Evolutionary conservation across 2,329 filamentous ascomycete species (phyloP).

Genomic region (Cercospora sojina): DNA sequence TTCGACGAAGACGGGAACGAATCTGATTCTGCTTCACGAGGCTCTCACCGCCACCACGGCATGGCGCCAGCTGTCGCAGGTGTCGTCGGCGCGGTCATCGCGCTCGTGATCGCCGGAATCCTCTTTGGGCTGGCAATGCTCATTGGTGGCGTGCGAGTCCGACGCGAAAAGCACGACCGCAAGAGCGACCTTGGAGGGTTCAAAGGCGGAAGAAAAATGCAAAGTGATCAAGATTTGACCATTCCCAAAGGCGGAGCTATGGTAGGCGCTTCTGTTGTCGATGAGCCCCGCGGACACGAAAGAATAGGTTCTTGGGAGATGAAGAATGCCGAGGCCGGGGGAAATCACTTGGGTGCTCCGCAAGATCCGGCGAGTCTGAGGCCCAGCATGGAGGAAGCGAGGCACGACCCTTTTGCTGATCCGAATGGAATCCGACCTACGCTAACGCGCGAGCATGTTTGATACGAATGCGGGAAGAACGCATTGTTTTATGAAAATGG

Average conservation of each 20-base stretch:
- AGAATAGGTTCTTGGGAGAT: constrained; percentile 60
- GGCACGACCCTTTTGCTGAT: constrained; percentile 35
- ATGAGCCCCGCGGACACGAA: constrained; percentile 48
- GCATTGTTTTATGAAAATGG: neutral
- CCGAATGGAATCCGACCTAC: constrained; percentile 45
- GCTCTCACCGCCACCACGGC: neutral
- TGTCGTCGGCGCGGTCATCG: constrained; percentile 57
- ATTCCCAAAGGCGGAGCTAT: constrained; percentile 46
- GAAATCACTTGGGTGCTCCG: constrained; percentile 19
- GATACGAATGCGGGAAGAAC: neutral
- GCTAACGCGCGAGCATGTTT: constrained; percentile 51
- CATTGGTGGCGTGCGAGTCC: constrained; percentile 49
- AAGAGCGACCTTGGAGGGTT: constrained; percentile 51
- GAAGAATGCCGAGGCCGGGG: constrained; percentile 39
- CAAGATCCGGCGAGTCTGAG: constrained; percentile 31
- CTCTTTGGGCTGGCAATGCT: constrained; percentile 46
- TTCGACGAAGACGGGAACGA: constrained; percentile 43
- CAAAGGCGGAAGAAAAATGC: constrained; percentile 56
- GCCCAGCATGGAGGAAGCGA: constrained; percentile 46
- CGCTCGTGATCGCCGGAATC: constrained; percentile 48
- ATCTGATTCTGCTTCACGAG: neutral
- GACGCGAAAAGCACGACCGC: constrained; percentile 35
- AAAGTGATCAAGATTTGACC: constrained; percentile 54
- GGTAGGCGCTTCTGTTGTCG: constrained; percentile 37
- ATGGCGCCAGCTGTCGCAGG: constrained; percentile 43